A percentile compares a stretch with the other conserved stretches of the same genome.
Conservation (phyloP, 2,329 filamentous ascomycete species). For the Aspergillus neotritici region DNA sequence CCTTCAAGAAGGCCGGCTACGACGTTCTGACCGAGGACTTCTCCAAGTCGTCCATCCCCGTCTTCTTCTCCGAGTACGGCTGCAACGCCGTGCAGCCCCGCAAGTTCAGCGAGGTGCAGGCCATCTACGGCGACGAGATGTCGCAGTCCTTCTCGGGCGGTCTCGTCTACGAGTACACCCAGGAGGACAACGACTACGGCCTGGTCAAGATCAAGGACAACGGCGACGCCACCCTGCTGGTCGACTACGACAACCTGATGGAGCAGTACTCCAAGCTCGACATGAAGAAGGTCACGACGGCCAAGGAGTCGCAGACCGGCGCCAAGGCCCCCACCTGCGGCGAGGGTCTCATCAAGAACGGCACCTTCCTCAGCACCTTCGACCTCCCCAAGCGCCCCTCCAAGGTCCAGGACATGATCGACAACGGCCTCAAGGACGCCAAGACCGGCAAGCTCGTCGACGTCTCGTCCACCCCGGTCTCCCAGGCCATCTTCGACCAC, state of each 20-base stretch:
- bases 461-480: slow-evolving; percentile 53
- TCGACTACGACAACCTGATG: slow-evolving; percentile 69
- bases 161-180: slow-evolving; percentile 47
- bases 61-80: slow-evolving; percentile 64
- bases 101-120: slow-evolving; percentile 55
- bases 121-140: slow-evolving; percentile 58
- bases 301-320: slow-evolving; percentile 52
- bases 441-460: slow-evolving; percentile 59
- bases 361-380: slow-evolving; percentile 71
- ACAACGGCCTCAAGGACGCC: slow-evolving; percentile 64
- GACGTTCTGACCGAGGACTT: slow-evolving; percentile 55
- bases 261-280: slow-evolving; percentile 70
- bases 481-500: slow-evolving; percentile 52
- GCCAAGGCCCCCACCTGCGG: slow-evolving; percentile 60
- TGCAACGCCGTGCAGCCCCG: slow-evolving; percentile 57
- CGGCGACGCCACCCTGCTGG: slow-evolving; percentile 52
- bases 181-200: slow-evolving; percentile 46
- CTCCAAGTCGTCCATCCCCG: slow-evolving; percentile 52
- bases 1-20: slow-evolving; percentile 51
- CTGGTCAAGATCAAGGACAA: slow-evolving; percentile 59
- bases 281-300: slow-evolving; percentile 59
- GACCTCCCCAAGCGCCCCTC: slow-evolving; percentile 64
- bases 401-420: slow-evolving; percentile 65
- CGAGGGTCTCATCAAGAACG: slow-evolving; percentile 58
- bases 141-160: slow-evolving; percentile 54